phyloP scores from a whole-genome alignment of 2,329 filamentous ascomycete genomes.

The Sporothrix pallida region DNA sequence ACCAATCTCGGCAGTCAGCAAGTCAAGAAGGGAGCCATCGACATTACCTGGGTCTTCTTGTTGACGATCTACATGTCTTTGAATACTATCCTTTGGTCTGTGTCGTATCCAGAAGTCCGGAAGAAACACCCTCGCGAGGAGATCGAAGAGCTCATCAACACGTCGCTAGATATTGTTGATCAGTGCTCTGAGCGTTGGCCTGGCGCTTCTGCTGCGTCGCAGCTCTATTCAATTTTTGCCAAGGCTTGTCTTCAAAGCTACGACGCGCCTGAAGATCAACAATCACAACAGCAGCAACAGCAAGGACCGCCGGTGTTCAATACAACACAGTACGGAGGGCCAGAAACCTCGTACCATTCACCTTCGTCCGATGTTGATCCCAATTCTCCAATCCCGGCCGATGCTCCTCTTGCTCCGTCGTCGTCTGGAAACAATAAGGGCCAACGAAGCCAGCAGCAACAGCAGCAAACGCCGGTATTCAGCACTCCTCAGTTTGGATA shows the following conservation, averaged over 20 bases:
- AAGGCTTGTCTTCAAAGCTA: slow-evolving; percentile 88
- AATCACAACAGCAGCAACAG: slow-evolving; percentile 16
- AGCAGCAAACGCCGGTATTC: slow-evolving; percentile 49
- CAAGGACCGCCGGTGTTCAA: slow-evolving; percentile 38
- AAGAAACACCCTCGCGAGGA: slow-evolving; percentile 73
- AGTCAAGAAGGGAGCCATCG: slow-evolving; percentile 74
- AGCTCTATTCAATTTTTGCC: slow-evolving; percentile 86
- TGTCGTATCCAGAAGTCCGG: slow-evolving; percentile 85
- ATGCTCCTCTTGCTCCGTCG: slow-evolving; percentile 43
- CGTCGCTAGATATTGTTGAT: slow-evolving; percentile 78
- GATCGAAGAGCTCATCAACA: slow-evolving; percentile 74
- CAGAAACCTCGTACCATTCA: slow-evolving; percentile 48
- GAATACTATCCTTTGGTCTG: slow-evolving; percentile 88
- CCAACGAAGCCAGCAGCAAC: slow-evolving; percentile 37
- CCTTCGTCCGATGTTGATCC: slow-evolving; percentile 56
- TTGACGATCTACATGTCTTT: slow-evolving; percentile 88
- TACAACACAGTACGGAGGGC: slow-evolving; percentile 35
- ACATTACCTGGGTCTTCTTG: slow-evolving; percentile 93
- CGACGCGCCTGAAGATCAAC: slow-evolving; percentile 61
- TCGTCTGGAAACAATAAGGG: slow-evolving; percentile 38
- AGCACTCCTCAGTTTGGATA: slow-evolving; percentile 63
- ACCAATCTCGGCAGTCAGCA: slow-evolving; percentile 82
- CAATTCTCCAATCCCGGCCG: slow-evolving; percentile 55
- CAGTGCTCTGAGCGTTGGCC: slow-evolving; percentile 89
- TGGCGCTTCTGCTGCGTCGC: slow-evolving; percentile 80